Evolutionary conservation across 2,329 filamentous ascomycete genomes (phyloP).

Genomic region (Helicocarpus griseus): DNA sequence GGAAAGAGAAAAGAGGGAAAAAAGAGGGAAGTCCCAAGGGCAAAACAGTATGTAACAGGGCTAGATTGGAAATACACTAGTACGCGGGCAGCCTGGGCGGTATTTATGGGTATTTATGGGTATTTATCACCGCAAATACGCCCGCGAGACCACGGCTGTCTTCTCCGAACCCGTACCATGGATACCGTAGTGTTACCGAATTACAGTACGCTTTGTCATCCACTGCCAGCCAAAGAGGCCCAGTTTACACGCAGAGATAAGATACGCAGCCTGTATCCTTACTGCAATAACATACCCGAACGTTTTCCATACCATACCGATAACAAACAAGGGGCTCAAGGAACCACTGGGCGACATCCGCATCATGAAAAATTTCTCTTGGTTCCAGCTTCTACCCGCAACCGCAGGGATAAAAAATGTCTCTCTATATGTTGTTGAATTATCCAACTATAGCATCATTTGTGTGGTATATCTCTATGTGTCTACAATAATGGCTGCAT

Average conservation of each 20-base stretch:
- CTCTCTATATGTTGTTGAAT: too few species aligned
- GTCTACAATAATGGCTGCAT: too few species aligned
- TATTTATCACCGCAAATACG: background rate
- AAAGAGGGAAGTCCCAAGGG: background rate
- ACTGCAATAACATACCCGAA: background rate
- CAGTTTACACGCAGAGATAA: too few species aligned
- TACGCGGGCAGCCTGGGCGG: background rate
- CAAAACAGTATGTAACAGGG: background rate
- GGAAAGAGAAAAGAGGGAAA: background rate
- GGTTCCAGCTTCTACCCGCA: background rate
- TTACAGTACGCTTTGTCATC: background rate
- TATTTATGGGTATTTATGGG: background rate
- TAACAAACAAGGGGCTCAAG: background rate
- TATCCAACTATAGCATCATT: too few species aligned
- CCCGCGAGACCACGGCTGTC: too few species aligned
- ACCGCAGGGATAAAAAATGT: too few species aligned
- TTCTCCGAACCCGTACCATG: too few species aligned
- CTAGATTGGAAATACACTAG: background rate
- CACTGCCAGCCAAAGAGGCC: background rate
- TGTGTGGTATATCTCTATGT: too few species aligned
- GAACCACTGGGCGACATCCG: background rate
- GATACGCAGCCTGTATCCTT: background rate
- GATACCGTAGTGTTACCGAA: too few species aligned
- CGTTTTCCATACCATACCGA: background rate
- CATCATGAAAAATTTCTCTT: background rate